phyloP scores from a whole-genome alignment of 306 rosid genomes.

The Pterocarpus santalinus region DNA sequence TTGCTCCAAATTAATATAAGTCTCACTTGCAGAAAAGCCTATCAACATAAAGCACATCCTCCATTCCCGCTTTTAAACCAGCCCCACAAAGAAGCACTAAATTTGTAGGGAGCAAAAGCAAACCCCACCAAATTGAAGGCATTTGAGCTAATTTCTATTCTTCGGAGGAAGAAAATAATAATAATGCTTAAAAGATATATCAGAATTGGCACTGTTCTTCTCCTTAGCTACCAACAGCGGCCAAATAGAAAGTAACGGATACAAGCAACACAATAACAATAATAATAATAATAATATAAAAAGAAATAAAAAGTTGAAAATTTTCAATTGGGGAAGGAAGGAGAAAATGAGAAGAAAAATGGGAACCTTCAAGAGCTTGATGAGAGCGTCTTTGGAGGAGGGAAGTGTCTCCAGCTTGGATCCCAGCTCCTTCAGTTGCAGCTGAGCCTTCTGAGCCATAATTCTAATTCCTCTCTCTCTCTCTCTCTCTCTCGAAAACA shows the following conservation, averaged over 20 bases:
- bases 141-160: slow-evolving; percentile 36
- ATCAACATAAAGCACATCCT: not conserved
- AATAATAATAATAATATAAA: too few species aligned
- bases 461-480: slow-evolving; percentile 2
- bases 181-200: not conserved
- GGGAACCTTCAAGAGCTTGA: slow-evolving; percentile 85
- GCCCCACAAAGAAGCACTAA: not conserved
- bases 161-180: not conserved
- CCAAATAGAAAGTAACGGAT: slow-evolving; percentile 43
- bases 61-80: slow-evolving; percentile 10
- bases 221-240: slow-evolving; percentile 16
- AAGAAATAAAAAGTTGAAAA: not conserved
- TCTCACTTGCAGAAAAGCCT: slow-evolving; percentile 12
- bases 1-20: slow-evolving; percentile 26
- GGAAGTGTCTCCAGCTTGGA: slow-evolving; percentile 85
- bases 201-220: not conserved
- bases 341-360: not conserved
- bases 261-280: slow-evolving; percentile 26
- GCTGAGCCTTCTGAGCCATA: slow-evolving; percentile 77
- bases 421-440: slow-evolving; percentile 94
- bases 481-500: slow-evolving; percentile 30
- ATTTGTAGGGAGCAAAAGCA: slow-evolving; percentile 2
- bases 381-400: slow-evolving; percentile 81
- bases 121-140: slow-evolving; percentile 26
- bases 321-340: slow-evolving; percentile 1